Conservation (phyloP, 371 early-diverging fungal species). For the Mucor velutinosus region DNA sequence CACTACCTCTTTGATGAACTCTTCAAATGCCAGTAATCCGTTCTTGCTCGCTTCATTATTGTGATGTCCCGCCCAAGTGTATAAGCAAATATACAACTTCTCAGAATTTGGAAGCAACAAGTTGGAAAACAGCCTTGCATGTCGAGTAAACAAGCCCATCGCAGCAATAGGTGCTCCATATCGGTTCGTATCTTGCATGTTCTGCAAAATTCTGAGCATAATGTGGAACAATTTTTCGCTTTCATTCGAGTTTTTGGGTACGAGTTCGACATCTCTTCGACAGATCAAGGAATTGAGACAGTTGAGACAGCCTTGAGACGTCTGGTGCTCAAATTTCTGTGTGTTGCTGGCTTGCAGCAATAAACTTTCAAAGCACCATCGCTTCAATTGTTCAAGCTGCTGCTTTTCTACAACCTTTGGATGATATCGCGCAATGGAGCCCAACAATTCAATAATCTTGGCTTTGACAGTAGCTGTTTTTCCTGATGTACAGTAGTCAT, state of each 20-base stretch:
- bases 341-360: neutral
- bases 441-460: conserved; percentile 51
- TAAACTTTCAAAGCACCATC: conserved; percentile 47
- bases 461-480: conserved; percentile 41
- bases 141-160: conserved; percentile 56
- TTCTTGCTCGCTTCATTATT: conserved; percentile 31
- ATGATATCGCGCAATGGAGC: conserved; percentile 42
- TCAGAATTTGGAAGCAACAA: conserved; percentile 46
- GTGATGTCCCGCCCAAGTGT: conserved; percentile 48
- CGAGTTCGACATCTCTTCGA: conserved; percentile 12
- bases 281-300: conserved; percentile 47
- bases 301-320: conserved; percentile 42
- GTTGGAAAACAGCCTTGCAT: conserved; percentile 50
- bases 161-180: conserved; percentile 47
- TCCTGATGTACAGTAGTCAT: conserved; percentile 13
- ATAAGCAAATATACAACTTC: conserved; percentile 47
- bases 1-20: neutral
- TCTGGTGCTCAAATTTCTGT: conserved; percentile 19
- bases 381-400: conserved; percentile 20
- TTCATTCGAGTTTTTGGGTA: conserved; percentile 1
- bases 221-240: conserved; percentile 3
- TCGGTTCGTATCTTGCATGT: neutral
- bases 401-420: conserved; percentile 25
- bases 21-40: conserved; percentile 15
- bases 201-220: neutral